Conservation (phyloP, 176 grass and related monocot genomes). For the Eleusine indica region DNA sequence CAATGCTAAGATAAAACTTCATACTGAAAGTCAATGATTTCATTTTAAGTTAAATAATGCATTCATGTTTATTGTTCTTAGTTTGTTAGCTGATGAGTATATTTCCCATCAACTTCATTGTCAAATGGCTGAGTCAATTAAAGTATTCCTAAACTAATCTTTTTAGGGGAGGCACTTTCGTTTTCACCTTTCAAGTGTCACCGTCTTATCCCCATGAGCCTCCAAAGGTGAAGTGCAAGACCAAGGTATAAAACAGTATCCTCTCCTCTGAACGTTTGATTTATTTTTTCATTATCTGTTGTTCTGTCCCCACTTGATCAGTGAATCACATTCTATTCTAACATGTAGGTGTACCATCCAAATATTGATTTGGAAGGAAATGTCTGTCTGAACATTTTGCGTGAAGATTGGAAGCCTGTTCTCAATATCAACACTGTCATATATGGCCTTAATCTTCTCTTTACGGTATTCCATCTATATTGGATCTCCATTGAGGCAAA, state of each 20-base stretch:
- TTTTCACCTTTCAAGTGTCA: conserved; percentile 86
- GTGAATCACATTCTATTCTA: conserved; percentile 30
- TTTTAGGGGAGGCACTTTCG: conserved; percentile 68
- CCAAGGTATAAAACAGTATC: conserved; percentile 62
- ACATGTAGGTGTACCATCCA: conserved; percentile 78
- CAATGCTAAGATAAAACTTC: not conserved
- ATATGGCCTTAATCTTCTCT: conserved; percentile 91
- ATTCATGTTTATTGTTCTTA: conserved; percentile 6
- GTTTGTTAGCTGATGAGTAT: conserved; percentile 12
- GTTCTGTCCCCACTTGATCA: not conserved
- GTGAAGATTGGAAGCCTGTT: conserved; percentile 94
- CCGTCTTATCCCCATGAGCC: conserved; percentile 91
- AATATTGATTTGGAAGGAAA: conserved; percentile 95
- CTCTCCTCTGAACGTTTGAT: not conserved
- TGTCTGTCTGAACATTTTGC: conserved; percentile 87
- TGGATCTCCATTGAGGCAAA: not conserved
- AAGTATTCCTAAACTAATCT: not conserved
- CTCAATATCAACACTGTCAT: conserved; percentile 87
- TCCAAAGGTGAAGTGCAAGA: conserved; percentile 95
- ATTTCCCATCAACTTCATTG: not conserved
- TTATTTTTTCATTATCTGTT: conserved; percentile 3
- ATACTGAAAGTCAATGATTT: not conserved
- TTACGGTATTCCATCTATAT: conserved; percentile 54
- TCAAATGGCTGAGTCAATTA: conserved; percentile 5
- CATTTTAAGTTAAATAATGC: not conserved